Base-by-base conservation (phyloP, 2,329 filamentous ascomycete genomes). In the Fusarium lateritium region DNA sequence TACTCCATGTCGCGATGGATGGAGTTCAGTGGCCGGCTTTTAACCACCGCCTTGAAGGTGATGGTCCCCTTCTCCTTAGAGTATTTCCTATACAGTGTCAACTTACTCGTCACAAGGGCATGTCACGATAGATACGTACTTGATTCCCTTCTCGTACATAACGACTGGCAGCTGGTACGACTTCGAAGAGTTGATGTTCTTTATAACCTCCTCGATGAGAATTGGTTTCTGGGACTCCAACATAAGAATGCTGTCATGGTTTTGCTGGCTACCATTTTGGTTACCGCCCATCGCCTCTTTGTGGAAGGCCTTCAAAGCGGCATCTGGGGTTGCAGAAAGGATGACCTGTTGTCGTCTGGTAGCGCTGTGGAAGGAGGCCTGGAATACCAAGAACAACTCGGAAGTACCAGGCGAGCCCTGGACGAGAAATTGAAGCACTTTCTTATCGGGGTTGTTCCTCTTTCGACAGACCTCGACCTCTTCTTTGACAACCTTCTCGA, bases 301-400 rank as follows among this genome's bases (percentile, higher is more conserved):
- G 4, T 71, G 57, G 5, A 65, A 65, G 0, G 34, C 5, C 8
- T 14, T 17, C 19, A 73, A 11, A 0, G 14, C 19, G 0, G 33
- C 31, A 7, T 71, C 58, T 3, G 73, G 34, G 3, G 46, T 62
- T 4, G 52, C 70, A 6, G 70, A 68, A 1, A 73, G 17, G 7
- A 83, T 66, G 4, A 82, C 77, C 13, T 82, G 73, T 43, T 84
- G 82, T 22, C 78, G 76, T 31, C 47, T 58, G 2, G 68, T 65
- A 3, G 54, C 56, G 2, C 78, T 78, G 8, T 80, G 80, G 9
- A 81, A 82, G 2, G 80, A 79, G 6, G 77, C 72, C 36, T 82
- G 77, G 67, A 84, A 83, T 38, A 78, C 78, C 6, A 80, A 49
- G 26, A 81, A 79, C 0, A 79, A 72, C 4, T 83, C 73, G n/a